These are phyloP conservation scores for Arthrobotrys musiformis DNA, from an alignment of 2,329 filamentous ascomycete genomes.

Conservation along the genomic window DNA sequence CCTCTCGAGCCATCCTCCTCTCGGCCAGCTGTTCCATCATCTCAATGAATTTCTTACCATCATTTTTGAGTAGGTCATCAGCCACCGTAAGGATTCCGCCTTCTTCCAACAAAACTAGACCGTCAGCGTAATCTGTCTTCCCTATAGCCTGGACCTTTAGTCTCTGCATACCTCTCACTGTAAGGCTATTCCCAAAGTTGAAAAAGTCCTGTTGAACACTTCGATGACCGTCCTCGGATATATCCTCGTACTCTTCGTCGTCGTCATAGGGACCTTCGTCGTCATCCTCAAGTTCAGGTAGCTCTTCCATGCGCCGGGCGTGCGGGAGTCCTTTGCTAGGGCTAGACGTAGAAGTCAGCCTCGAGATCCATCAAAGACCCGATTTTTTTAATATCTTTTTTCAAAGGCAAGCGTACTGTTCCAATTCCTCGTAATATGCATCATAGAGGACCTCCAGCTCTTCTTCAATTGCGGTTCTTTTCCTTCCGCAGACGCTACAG, in stretches of 20 bases:
- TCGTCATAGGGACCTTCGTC: slow-evolving; percentile 71
- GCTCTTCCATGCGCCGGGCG: slow-evolving; percentile 69
- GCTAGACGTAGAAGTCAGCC: slow-evolving; percentile 65
- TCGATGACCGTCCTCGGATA: slow-evolving; percentile 71
- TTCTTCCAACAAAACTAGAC: slow-evolving; percentile 64
- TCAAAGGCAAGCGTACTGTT: slow-evolving; percentile 88
- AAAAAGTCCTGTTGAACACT: slow-evolving; percentile 84
- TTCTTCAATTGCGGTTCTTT: slow-evolving; percentile 96
- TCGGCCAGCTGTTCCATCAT: slow-evolving; percentile 99
- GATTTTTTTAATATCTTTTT: too few species aligned
- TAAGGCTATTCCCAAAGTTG: slow-evolving; percentile 96
- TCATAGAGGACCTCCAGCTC: slow-evolving; percentile 97
- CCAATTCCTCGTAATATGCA: slow-evolving; percentile 96
- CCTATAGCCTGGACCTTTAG: background rate
- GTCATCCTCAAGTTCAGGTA: slow-evolving; percentile 67
- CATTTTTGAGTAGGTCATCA: slow-evolving; percentile 97
- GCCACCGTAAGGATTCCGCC: slow-evolving; percentile 98
- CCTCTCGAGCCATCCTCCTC: slow-evolving; percentile 94
- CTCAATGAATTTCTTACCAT: slow-evolving; percentile 99
- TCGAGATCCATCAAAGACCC: background rate
- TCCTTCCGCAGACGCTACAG: slow-evolving; percentile 95
- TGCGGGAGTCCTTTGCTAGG: slow-evolving; percentile 79
- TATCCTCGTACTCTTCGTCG: slow-evolving; percentile 75
- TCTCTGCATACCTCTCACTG: slow-evolving; percentile 72
- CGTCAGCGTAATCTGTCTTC: slow-evolving; percentile 52